Base-by-base conservation (phyloP, 306 rosid genomes). In the Quercus robur region DNA sequence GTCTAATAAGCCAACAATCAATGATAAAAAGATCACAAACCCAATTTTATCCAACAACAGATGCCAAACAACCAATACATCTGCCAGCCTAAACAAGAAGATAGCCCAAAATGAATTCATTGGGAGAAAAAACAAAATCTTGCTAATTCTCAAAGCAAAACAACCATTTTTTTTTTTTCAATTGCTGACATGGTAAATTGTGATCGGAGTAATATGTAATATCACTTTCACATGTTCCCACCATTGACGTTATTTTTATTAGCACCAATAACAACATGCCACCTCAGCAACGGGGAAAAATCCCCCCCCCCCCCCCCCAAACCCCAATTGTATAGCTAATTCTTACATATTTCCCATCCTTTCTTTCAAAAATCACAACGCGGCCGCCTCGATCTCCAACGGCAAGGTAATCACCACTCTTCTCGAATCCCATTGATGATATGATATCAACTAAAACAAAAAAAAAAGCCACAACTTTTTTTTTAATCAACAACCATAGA, bases 381-480 rank as follows among this genome's bases (percentile, higher is more conserved):
- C 94, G 97, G 25, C 97, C 94, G 41, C 97, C 91, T 38, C 88
- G 91, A 78, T 91, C 97, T 58, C 97, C 97, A 70, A 88, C 46
- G 5, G 91, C 94, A n/a, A 91, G 92, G 81, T 84, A 75, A 84
- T 91, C 91, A 19, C 97, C 94, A 59, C 80, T 81, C 80, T 89
- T 88, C 54, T 91, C 91, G 77, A 91, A 91, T 74, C 80, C 87
- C 58, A 91, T 76, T 2, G 94, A 41, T 3, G 92, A 82, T 35
- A 89, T 86, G 68, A 68, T 75, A 77, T 91, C 97, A 70, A 83
- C 97, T 89, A 49, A 12, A 46, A 46, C 1, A 0, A 35, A 35
- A 35, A 33, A 61, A 28, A 28, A 28, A 72, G 33, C 13, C 75
- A 72, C 58, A 19, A 19, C 23, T 33, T 51, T 68, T 12, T 33